phyloP scores from a whole-genome alignment of 345 rosid genomes.

The Crucihimalaya himalaica region DNA sequence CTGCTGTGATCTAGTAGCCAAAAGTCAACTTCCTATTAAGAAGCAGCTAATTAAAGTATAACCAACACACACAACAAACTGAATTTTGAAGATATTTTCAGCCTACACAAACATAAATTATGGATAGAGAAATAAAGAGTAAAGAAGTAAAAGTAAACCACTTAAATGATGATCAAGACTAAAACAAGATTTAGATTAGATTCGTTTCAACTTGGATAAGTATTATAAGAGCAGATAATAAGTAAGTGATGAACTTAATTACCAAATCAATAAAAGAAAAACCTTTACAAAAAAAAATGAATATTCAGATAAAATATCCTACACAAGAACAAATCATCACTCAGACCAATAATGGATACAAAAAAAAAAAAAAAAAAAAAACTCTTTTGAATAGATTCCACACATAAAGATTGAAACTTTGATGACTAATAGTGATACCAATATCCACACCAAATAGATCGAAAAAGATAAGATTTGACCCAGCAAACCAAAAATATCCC shows the following conservation, averaged over 20 bases:
- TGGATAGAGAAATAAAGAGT: conserved; percentile 1
- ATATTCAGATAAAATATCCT: conserved; percentile 34
- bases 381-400: conserved; percentile 11
- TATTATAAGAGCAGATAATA: conserved; percentile 11
- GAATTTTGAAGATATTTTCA: not conserved
- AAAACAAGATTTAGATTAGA: conserved; percentile 23
- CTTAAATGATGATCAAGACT: conserved; percentile 24
- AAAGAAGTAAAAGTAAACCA: not conserved
- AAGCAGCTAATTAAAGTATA: conserved; percentile 9
- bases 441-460: conserved; percentile 9
- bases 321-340: conserved; percentile 22
- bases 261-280: not conserved
- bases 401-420: conserved; percentile 13
- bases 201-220: conserved; percentile 8
- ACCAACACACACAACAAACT: conserved; percentile 11
- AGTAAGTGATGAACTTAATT: conserved; percentile 12
- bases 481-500: not conserved
- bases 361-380: not conserved
- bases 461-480: not conserved
- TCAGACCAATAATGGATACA: conserved; percentile 8
- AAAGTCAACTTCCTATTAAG: conserved; percentile 8
- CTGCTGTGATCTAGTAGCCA: conserved; percentile 7
- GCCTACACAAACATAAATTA: not conserved
- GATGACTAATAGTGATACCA: not conserved
- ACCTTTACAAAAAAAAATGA: not conserved